These are phyloP conservation scores for Sugiyamaella grinbergsii DNA, from an alignment of 1,139 yeast genomes.

Conservation along the genomic window DNA sequence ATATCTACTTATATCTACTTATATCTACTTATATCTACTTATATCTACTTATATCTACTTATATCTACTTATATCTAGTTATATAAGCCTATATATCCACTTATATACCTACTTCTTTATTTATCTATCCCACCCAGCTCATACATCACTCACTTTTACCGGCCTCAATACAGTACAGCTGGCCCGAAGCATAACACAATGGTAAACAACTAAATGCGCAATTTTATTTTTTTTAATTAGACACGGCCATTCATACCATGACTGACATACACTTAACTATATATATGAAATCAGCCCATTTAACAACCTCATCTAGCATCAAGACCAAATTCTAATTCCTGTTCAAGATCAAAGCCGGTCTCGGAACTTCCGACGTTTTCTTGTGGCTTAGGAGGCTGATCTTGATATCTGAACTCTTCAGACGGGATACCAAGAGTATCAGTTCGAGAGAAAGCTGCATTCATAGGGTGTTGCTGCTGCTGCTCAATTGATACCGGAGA, in stretches of 20 bases:
- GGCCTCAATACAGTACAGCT: no score
- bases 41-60: no score
- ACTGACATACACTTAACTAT: not conserved
- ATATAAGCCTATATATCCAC: not conserved
- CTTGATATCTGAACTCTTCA: slow-evolving; percentile 46
- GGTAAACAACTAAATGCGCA: no score
- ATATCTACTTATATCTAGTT: no score
- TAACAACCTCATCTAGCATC: slow-evolving; percentile 44
- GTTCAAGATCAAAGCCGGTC: slow-evolving; percentile 47
- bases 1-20: no score
- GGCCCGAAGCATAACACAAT: no score
- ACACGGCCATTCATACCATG: no score
- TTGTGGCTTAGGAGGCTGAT: slow-evolving; percentile 49
- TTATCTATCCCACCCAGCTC: no score
- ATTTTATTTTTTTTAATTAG: no score
- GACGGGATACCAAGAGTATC: slow-evolving; percentile 40
- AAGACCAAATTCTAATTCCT: slow-evolving; percentile 60
- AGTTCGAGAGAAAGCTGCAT: slow-evolving; percentile 10
- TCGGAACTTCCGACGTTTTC: slow-evolving; percentile 39
- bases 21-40: no score
- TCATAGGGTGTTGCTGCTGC: slow-evolving; percentile 26
- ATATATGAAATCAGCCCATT: not conserved
- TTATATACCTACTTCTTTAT: no score
- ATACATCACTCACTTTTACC: no score
- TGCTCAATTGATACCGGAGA: slow-evolving; percentile 19